Evolutionary conservation across 768 basidiomycete genomes (phyloP).

Genomic region (Cystofilobasidium macerans): DNA sequence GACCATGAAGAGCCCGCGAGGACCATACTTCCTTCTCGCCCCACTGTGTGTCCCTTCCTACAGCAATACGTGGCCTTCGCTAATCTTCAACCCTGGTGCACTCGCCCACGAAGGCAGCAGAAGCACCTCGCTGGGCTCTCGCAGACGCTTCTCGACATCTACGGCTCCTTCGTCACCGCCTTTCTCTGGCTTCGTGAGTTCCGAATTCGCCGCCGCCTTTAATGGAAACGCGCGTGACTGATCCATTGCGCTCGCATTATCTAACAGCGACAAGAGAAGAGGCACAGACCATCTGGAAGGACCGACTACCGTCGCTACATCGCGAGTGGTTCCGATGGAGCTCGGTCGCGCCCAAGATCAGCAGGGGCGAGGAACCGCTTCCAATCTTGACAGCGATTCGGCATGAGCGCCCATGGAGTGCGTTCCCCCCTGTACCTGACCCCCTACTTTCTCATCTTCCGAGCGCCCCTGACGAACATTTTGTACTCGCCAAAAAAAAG

Average conservation of each 20-base stretch:
- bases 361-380: constrained; percentile 26
- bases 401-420: constrained; percentile 27
- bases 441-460: background rate
- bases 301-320: constrained; percentile 20
- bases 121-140: constrained; percentile 20
- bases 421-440: background rate
- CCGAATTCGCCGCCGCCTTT: too few species aligned
- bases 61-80: background rate
- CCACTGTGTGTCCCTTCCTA: constrained; percentile 6
- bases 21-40: constrained; percentile 20
- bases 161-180: constrained; percentile 22
- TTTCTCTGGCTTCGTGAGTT: constrained; percentile 23
- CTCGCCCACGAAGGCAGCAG: constrained; percentile 12
- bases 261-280: constrained; percentile 16
- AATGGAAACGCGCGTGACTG: too few species aligned
- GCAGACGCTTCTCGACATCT: constrained; percentile 23
- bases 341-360: constrained; percentile 26
- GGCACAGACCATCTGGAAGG: constrained; percentile 23
- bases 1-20: constrained; percentile 23
- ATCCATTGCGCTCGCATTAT: too few species aligned
- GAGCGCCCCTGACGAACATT: background rate
- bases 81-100: too few species aligned
- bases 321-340: constrained; percentile 28
- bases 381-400: constrained; percentile 26
- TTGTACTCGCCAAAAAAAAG: too few species aligned